Base-by-base conservation (phyloP, 768 basidiomycete species). In the Suillus luteus region DNA sequence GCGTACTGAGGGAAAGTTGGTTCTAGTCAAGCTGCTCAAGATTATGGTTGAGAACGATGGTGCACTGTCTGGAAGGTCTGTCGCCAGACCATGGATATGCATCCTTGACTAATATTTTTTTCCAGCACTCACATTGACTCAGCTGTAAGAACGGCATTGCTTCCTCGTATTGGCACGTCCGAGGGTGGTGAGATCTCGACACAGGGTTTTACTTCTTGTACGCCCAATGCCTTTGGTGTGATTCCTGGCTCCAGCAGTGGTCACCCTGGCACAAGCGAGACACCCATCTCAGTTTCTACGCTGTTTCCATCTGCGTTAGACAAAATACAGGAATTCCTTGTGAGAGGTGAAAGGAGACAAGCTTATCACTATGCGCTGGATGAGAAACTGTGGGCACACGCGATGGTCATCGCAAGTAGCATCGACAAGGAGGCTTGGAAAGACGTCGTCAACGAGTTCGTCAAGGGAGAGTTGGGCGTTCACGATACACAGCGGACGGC, bases 341-440 rank as follows among this genome's bases (percentile, higher is more conserved):
- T 95, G 11, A 85, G 86, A 63, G 97, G 96, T 17, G 89, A 97
- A 69, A 89, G 93, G 41, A 86, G 86, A 24, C 86, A 89, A 66
- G 97, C 97, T 1, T 95, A 92, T 72, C 87, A 88, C 63, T 95
- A 87, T 73, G 96, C 97, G 3, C 81, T 93, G 49, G 92, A 96
- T 64, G 86, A 95, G 75, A 90, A 86, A 70, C 76, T 99, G 48
- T 99, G 96, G 96, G 88, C 93, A 1, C 97, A 99, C 75, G 96
- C 97, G 2, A 87, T 99, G 85, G 76, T 99, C 62, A 95, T 99
- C 66, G 88, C 96, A 11, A 96, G 92, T 70, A 90, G 92, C 62
- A 85, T 97, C 59, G 96, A 96, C 74, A 93, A 92, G 68, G 95
- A 97, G 35, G 83, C 92, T 2, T 99, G 95, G 95, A 92, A 92